Conservation (phyloP, 164 flowering plant genomes). For the Tinospora cordifolia region DNA sequence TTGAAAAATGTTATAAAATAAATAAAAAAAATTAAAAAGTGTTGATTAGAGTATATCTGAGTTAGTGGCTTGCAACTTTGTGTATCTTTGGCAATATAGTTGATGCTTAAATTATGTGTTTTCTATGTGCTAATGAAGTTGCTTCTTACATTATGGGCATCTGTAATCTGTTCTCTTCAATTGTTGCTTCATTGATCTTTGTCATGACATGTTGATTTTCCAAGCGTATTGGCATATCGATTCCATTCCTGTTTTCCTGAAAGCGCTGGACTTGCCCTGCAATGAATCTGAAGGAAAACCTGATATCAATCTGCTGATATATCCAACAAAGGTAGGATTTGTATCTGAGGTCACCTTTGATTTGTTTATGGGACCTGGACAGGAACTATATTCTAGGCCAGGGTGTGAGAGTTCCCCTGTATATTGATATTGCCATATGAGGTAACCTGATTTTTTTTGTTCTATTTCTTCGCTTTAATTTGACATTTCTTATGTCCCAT, state of each 20-base stretch:
- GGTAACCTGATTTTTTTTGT: not conserved
- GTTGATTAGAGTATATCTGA: not conserved
- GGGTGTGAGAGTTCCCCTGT: not conserved
- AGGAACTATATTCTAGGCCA: not conserved
- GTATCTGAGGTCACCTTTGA: not conserved
- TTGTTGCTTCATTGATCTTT: not conserved
- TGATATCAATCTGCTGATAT: not conserved
- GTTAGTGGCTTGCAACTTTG: not conserved
- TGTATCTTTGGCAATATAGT: not conserved
- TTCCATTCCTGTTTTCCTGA: not conserved
- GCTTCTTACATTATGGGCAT: not conserved
- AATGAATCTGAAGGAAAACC: not conserved
- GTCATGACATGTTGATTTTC: not conserved
- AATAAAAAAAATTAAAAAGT: slow-evolving; percentile 3
- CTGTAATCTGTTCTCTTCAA: not conserved
- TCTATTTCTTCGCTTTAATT: not conserved
- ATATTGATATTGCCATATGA: not conserved
- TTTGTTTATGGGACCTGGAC: not conserved
- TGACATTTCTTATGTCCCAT: not conserved
- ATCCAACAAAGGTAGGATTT: not conserved
- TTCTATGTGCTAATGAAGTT: not conserved
- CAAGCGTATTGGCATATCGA: not conserved
- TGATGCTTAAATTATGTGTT: not conserved
- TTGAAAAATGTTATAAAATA: slow-evolving; percentile 10
- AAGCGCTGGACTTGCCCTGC: not conserved